Evolutionary conservation across 1,284 basidiomycete genomes (phyloP), one percentile per base, ranked within the genome.

Genomic region (Phylloporus sp.): DNA sequence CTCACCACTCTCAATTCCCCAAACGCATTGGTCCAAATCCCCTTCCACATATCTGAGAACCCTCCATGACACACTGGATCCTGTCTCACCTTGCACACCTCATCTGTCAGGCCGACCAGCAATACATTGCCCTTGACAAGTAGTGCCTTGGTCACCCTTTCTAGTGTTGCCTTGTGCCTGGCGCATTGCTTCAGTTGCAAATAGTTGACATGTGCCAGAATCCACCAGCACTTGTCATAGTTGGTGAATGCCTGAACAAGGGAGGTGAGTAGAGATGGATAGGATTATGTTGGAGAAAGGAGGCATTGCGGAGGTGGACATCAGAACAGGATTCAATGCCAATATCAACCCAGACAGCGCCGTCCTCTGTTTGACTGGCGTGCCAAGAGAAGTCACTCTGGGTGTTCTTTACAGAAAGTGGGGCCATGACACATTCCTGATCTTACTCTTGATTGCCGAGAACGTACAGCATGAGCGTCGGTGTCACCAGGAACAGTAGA

Each of bases 21-120:
- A 61, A 81, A 76, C 49, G 78, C 74, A 63, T 85, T 82, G 58
- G 76, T 78, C 86, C 84, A 86, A 13, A 73, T 66, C 0, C 82
- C 86, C 69, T 83, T 84, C 85, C 85, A 87, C 6, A 87, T 83
- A 68, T 87, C 86, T 40, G 85, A 82, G 65, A 87, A 87, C 13
- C 82, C 80, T 1, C 86, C 86, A 71, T 81, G 79, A 18, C 76
- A 81, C 28, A 85, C 78, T 0, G 86, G 73, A 56, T 74, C 60
- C n/a, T 70, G 65, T 3, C 79, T 79, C 13, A 76, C 65, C 53
- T 70, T 69, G 56, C 72, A 73, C 12, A 87, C 80, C 62, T 86
- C 83, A 58, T 86, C 86, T 31, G 84, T 86, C 61, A 87, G 69
- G 66, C 87, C 85, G 42, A 80, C 77, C 60, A 87, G 68, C 40